These are phyloP conservation scores for Epithele typhae DNA, from an alignment of 768 basidiomycete species.

Conservation along the genomic window DNA sequence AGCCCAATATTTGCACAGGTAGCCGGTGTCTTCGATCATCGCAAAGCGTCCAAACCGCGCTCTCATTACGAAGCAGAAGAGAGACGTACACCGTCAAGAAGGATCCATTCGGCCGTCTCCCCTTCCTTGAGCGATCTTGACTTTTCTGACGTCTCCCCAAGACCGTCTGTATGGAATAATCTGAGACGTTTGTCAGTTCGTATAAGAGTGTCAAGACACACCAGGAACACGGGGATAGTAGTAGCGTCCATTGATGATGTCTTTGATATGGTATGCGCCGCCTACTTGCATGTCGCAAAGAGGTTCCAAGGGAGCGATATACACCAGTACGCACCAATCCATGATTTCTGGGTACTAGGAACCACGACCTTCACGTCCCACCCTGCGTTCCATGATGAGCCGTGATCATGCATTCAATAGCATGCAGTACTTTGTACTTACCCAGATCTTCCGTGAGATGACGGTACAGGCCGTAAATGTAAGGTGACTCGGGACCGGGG, in stretches of 20 bases:
- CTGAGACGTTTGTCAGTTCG: too few species aligned
- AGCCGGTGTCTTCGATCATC: conserved; percentile 65
- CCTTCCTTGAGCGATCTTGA: conserved; percentile 68
- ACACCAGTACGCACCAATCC: conserved; percentile 72
- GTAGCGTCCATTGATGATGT: conserved; percentile 63
- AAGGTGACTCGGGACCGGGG: conserved; percentile 73
- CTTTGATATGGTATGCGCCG: conserved; percentile 77
- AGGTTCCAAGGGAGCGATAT: too few species aligned
- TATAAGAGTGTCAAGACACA: conserved; percentile 15
- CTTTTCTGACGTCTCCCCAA: conserved; percentile 59
- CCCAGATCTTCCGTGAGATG: conserved; percentile 57
- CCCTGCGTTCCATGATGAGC: conserved; percentile 34
- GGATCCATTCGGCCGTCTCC: conserved; percentile 88
- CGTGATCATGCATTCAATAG: neutral
- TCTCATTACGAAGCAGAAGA: too few species aligned
- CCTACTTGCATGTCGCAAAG: conserved; percentile 49
- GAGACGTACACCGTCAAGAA: conserved; percentile 71
- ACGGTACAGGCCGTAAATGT: conserved; percentile 65
- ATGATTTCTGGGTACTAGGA: conserved; percentile 79
- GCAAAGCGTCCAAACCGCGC: neutral
- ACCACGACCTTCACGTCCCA: conserved; percentile 81
- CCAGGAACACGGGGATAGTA: conserved; percentile 69
- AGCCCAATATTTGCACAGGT: conserved; percentile 89
- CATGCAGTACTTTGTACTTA: conserved; percentile 25
- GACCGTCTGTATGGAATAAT: conserved; percentile 39